Evolutionary conservation across 2,329 filamentous ascomycete genomes (phyloP).

Genomic region (Beauveria bassiana): DNA sequence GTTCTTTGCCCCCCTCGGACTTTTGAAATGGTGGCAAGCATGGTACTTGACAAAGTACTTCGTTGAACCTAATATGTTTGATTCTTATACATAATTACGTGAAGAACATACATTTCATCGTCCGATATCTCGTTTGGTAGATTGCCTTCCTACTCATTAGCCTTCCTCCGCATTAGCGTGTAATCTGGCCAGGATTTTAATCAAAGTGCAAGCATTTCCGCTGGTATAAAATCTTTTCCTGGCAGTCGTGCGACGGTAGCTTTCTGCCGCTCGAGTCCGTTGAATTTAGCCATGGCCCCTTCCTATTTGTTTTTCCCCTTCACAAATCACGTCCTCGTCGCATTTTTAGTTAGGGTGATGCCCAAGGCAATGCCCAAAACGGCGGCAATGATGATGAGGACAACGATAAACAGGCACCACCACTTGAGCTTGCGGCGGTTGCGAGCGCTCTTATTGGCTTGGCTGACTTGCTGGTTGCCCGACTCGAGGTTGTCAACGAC

Average conservation of each 20-base stretch:
- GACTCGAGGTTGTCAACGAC: conserved; percentile 60
- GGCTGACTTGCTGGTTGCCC: conserved; percentile 61
- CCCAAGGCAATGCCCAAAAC: conserved; percentile 48
- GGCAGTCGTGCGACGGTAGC: background rate
- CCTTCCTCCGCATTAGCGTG: conserved; percentile 4
- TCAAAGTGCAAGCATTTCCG: background rate
- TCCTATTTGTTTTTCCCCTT: background rate
- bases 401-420: conserved; percentile 60
- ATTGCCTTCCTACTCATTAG: conserved; percentile 2
- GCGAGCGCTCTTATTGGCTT: conserved; percentile 59
- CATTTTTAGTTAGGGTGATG: conserved; percentile 29
- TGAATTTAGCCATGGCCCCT: background rate
- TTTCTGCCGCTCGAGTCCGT: background rate
- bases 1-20: no score
- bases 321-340: background rate
- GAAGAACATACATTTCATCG: background rate
- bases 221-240: background rate
- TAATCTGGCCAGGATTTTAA: background rate
- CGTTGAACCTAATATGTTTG: background rate
- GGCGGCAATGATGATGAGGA: conserved; percentile 50
- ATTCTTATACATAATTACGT: background rate
- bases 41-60: background rate
- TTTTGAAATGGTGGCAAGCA: no score
- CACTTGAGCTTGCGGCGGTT: conserved; percentile 71
- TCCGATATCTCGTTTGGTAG: conserved; percentile 4